Base-by-base conservation (phyloP, 805 yeast genomes). In the Pichia nakasei region DNA sequence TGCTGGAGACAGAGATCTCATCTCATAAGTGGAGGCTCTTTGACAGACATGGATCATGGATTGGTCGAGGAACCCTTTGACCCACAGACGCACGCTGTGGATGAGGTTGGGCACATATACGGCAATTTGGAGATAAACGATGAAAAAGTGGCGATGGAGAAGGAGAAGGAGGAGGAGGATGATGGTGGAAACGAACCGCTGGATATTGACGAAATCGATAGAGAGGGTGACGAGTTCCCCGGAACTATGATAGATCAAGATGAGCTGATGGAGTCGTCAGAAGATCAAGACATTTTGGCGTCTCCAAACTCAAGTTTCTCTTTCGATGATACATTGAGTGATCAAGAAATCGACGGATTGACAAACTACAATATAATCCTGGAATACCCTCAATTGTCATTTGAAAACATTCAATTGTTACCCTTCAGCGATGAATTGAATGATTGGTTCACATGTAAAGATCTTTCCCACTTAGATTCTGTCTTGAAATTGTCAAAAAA, bases 301-400 rank as follows among this genome's bases (percentile, higher is more conserved):
- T 59, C 65, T 3, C 63, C 62, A 11, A 58, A 56, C 35, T 51
- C 56, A 37, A 54, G 58, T 37, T 54, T 57, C 35, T 56, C 62
- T 7, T 58, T 45, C 38, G 53, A 49, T 11, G 58, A 59, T 37
- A 40, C 47, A 3, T 37, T 37, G 44, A 45, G 47, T 24, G 63
- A 60, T 27, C 54, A 52, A 32, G 61, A 55, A 38, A 53, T 61
- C 19, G 66, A 63, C 43, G 65, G 65, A 0, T 48, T 63, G 38
- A 59, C 57, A 35, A 61, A 63, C 43, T 57, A 48, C 41, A 60
- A 63, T 42, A 55, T 64, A 26, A 56, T 64, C 9, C 41, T 64
- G 19, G 65, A 60, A 39, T 57, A 57, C 43, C 76, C 80, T 0
- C 66, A 64, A 22, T 55, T 78, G 6, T 60, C 67, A 6, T 80